phyloP scores from a whole-genome alignment of 2,329 filamentous ascomycete species.

The Fusarium odoratissimum region DNA sequence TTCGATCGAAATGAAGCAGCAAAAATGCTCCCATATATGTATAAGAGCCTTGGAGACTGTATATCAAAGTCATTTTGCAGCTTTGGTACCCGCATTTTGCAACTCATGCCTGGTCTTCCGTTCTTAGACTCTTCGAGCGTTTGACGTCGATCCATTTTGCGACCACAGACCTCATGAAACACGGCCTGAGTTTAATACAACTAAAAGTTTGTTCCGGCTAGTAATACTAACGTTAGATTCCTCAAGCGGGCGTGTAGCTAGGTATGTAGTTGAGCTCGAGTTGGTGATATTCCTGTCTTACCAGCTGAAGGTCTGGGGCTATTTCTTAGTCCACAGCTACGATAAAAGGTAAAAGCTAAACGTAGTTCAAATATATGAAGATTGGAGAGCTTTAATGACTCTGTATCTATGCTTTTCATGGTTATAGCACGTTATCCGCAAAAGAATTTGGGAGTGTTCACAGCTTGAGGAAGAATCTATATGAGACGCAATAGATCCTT shows the following conservation, averaged over 20 bases:
- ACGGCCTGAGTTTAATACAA: accelerated
- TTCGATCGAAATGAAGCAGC: background rate
- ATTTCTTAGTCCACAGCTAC: background rate
- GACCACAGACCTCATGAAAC: background rate
- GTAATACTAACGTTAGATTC: accelerated
- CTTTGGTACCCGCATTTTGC: background rate
- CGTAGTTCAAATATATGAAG: accelerated
- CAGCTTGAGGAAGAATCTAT: background rate
- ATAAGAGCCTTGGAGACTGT: no score
- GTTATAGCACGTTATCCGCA: accelerated
- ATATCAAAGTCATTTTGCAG: background rate
- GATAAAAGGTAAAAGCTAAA: no score
- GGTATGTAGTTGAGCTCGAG: background rate
- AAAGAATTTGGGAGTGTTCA: background rate
- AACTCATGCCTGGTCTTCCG: no score
- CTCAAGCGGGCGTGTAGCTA: background rate
- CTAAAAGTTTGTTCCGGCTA: accelerated
- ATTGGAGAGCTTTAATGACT: accelerated
- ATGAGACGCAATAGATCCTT: no score
- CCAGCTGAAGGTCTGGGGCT: accelerated
- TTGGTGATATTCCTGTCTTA: background rate
- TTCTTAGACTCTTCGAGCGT: background rate
- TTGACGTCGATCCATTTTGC: background rate
- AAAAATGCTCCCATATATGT: background rate
- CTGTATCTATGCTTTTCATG: no score